Percentiles rank a stretch among this genome's conserved stretches.
Conservation (phyloP, 192 early-diverging fungal genomes). For the Mortierella alpina region DNA sequence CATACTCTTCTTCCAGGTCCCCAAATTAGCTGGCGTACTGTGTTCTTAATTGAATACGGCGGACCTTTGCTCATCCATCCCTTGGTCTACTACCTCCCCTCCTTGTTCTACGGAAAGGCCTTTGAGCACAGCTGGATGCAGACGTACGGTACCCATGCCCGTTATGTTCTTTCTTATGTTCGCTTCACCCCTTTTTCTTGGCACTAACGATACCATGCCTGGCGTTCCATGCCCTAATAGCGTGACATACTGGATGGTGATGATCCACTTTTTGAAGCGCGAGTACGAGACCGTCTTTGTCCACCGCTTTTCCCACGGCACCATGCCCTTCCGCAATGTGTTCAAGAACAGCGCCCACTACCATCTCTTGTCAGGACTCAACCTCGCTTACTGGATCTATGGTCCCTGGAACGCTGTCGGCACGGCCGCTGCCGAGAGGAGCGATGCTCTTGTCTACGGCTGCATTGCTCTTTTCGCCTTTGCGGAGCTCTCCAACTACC, state of each 20-base stretch:
- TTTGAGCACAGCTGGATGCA: conserved; percentile 83
- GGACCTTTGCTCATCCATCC: conserved; percentile 91
- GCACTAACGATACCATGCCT: not conserved
- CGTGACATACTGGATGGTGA: conserved; percentile 71
- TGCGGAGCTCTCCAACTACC: conserved; percentile 88
- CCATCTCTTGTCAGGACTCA: conserved; percentile 87
- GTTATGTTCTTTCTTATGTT: not conserved
- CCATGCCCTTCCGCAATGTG: conserved; percentile 95
- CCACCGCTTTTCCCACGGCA: conserved; percentile 92
- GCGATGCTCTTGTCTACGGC: conserved; percentile 28
- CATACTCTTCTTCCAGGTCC: conserved; percentile 61
- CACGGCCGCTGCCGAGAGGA: conserved; percentile 56
- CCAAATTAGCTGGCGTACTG: conserved; percentile 94
- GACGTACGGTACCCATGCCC: conserved; percentile 38
- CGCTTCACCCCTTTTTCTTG: not conserved
- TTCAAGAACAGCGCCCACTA: conserved; percentile 98
- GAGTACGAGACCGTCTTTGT: conserved; percentile 94
- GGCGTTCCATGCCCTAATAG: conserved; percentile 44
- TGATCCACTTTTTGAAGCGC: conserved; percentile 92
- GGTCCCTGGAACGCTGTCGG: conserved; percentile 77
- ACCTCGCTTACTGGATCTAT: conserved; percentile 90
- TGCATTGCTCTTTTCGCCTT: conserved; percentile 57
- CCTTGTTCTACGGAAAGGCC: conserved; percentile 72
- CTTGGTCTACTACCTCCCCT: conserved; percentile 82
- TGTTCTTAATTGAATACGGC: conserved; percentile 93